These are phyloP conservation scores for Ascochyta clinopodiicola DNA, from an alignment of 2,329 filamentous ascomycete species.

Conservation along the genomic window DNA sequence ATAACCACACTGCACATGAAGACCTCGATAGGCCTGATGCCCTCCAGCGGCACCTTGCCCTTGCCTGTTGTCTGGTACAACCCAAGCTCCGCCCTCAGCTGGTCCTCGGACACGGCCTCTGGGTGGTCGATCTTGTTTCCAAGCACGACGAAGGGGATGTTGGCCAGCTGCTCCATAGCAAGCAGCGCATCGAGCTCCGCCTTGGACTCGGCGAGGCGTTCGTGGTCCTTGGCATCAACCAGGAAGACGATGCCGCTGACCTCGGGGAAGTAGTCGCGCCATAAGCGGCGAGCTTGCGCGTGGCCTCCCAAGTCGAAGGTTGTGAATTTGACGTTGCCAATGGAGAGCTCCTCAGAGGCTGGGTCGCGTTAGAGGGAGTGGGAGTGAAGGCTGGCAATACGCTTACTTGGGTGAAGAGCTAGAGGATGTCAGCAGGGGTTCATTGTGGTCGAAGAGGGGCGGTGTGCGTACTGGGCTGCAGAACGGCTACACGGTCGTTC, in stretches of 20 bases:
- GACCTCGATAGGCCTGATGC: slow-evolving; percentile 73
- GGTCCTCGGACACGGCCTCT: slow-evolving; percentile 91
- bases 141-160: slow-evolving; percentile 93
- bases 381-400: not conserved
- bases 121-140: slow-evolving; percentile 99
- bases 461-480: slow-evolving; percentile 62
- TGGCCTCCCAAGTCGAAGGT: slow-evolving; percentile 73
- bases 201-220: slow-evolving; percentile 92
- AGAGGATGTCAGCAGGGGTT: slow-evolving; percentile 9
- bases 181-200: slow-evolving; percentile 92
- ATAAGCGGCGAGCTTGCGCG: slow-evolving; percentile 45
- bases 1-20: slow-evolving; percentile 98
- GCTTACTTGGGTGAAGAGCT: slow-evolving; percentile 82
- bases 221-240: slow-evolving; percentile 94
- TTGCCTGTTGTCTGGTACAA: slow-evolving; percentile 71
- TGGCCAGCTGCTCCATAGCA: slow-evolving; percentile 92
- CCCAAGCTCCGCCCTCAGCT: slow-evolving; percentile 87
- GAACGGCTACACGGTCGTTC: slow-evolving; percentile 82
- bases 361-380: slow-evolving; percentile 10
- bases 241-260: slow-evolving; percentile 86
- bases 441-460: not conserved
- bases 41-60: slow-evolving; percentile 41
- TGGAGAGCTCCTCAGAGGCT: slow-evolving; percentile 69
- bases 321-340: slow-evolving; percentile 75
- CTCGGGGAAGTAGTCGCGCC: slow-evolving; percentile 48